phyloP scores from a whole-genome alignment of 306 rosid genomes.

The Pterocarpus macrocarpus region DNA sequence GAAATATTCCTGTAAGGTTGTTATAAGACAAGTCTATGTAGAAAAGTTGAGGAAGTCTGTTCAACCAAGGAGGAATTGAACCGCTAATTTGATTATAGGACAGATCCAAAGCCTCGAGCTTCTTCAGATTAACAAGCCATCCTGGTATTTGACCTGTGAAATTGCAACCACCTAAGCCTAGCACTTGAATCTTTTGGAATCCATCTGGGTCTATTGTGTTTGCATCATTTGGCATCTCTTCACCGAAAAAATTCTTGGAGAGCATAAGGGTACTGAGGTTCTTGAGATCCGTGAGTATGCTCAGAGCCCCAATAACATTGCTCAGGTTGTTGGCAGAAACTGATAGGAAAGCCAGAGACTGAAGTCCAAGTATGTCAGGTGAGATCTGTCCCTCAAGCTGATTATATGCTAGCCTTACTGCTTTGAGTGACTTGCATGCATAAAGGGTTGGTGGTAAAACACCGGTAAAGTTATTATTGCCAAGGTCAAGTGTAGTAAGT shows the following conservation, averaged over 20 bases:
- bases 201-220: slow-evolving; percentile 57
- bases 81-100: slow-evolving; percentile 71
- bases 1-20: slow-evolving; percentile 67
- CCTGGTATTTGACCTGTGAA: slow-evolving; percentile 78
- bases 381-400: slow-evolving; percentile 72
- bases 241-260: slow-evolving; percentile 61
- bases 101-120: slow-evolving; percentile 79
- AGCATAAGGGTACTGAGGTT: slow-evolving; percentile 76
- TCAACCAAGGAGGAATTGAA: slow-evolving; percentile 80
- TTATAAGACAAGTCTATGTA: slow-evolving; percentile 83
- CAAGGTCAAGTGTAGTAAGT: slow-evolving; percentile 81
- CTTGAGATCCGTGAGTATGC: slow-evolving; percentile 65
- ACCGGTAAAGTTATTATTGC: slow-evolving; percentile 78
- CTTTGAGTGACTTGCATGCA: slow-evolving; percentile 77
- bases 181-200: slow-evolving; percentile 75
- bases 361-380: slow-evolving; percentile 62
- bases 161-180: slow-evolving; percentile 78
- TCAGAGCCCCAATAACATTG: slow-evolving; percentile 71
- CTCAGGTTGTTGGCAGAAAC: slow-evolving; percentile 70
- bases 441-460: slow-evolving; percentile 78
- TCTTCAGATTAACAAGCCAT: slow-evolving; percentile 72
- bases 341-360: slow-evolving; percentile 76
- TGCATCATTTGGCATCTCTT: slow-evolving; percentile 65
- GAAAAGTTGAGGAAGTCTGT: slow-evolving; percentile 72
- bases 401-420: slow-evolving; percentile 79